phyloP scores from a whole-genome alignment of 2,329 filamentous ascomycete species.

The Alternaria sp. region DNA sequence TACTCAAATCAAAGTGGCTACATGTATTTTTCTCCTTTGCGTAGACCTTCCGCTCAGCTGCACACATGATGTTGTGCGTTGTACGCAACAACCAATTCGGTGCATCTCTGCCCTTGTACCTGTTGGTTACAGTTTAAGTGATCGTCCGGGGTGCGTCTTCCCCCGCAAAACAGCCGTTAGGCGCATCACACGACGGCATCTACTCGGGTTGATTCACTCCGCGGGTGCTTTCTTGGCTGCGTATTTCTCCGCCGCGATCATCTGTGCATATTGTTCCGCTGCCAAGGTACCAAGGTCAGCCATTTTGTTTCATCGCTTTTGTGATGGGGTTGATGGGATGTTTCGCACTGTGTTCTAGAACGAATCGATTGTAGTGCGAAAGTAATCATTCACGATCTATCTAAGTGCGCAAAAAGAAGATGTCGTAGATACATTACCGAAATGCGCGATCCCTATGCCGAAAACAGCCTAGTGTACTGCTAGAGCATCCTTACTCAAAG shows the following conservation, averaged over 20 bases:
- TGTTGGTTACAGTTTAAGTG: background rate
- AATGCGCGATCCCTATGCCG: background rate
- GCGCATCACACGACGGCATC: background rate
- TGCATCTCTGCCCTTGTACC: background rate
- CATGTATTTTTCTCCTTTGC: background rate
- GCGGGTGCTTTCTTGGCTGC: background rate
- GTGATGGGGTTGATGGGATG: background rate
- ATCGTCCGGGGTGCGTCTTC: background rate
- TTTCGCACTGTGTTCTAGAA: background rate
- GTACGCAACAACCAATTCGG: background rate
- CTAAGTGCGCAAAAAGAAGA: background rate
- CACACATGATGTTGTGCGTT: background rate
- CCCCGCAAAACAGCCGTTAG: background rate
- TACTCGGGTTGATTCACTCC: conserved; percentile 1
- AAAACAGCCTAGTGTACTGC: background rate
- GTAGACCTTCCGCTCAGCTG: background rate
- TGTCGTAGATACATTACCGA: background rate
- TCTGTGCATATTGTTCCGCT: background rate
- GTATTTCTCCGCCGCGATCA: conserved; percentile 3
- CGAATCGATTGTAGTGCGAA: background rate
- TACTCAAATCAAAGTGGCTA: too few relatives aligned
- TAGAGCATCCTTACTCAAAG: conserved; percentile 1
- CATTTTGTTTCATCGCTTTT: background rate
- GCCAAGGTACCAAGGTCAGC: conserved; percentile 3
- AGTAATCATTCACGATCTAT: background rate